Conservation (phyloP, 2,329 filamentous ascomycete genomes). For the Epichloe coenophiala region DNA sequence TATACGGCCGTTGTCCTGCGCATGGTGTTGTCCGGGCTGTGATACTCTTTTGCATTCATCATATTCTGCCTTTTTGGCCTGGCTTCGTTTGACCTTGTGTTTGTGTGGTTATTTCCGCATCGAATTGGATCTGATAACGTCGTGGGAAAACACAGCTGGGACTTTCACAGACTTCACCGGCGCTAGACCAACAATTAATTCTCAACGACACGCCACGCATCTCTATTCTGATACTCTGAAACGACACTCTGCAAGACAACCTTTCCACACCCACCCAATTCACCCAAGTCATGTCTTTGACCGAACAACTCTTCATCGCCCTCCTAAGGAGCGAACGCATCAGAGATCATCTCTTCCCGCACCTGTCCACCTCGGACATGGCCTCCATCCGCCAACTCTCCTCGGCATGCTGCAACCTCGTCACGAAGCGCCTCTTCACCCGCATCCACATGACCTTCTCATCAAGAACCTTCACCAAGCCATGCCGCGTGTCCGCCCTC, state of each 20-base stretch:
- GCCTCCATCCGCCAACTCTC: slow-evolving; percentile 52
- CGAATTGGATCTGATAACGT: background rate
- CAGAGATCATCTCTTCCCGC: slow-evolving; percentile 35
- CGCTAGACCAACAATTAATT: background rate
- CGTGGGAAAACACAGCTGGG: background rate
- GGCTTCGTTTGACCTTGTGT: background rate
- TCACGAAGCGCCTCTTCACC: slow-evolving; percentile 56
- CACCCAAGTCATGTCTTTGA: slow-evolving; percentile 22
- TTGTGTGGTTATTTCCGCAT: background rate
- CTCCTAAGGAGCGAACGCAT: slow-evolving; percentile 39
- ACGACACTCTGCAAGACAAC: too few species aligned
- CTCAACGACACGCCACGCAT: too few species aligned
- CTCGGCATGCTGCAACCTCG: slow-evolving; percentile 55
- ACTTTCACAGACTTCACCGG: background rate
- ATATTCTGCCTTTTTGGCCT: background rate
- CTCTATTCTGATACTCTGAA: too few species aligned
- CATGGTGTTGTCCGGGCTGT: background rate
- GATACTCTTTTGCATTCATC: background rate
- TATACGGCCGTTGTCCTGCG: background rate
- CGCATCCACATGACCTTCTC: slow-evolving; percentile 58
- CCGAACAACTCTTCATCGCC: slow-evolving; percentile 37
- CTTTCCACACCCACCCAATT: too few species aligned
- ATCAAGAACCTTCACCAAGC: slow-evolving; percentile 61
- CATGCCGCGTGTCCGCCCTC: slow-evolving; percentile 59
- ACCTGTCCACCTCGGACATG: slow-evolving; percentile 36